Base-by-base conservation (phyloP, 768 basidiomycete species). In the Hydnomerulius pinastri region DNA sequence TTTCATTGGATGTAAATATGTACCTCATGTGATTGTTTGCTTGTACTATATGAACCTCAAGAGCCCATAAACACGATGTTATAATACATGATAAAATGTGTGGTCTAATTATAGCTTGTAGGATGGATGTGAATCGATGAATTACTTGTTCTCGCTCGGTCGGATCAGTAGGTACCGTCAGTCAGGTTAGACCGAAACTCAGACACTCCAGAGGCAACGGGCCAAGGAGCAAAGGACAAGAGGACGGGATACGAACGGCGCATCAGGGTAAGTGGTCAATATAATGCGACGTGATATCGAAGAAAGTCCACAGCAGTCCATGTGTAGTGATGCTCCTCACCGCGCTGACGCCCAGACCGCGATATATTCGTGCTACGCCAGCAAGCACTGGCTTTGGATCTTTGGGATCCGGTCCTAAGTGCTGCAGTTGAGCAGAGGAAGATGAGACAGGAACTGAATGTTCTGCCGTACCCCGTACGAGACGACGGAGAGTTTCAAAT, bases 271-370 rank as follows among this genome's bases (percentile, higher is more conserved):
- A 69, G 50, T 69, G 64, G 62, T 92, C 89, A 61, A 92, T 90
- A 66, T 86, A 88, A 58, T 80, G 72, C 33, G 85, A 79, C 25
- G 82, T 83, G 58, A 86, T 72, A 73, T 97, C 94, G 66, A 94
- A 93, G 53, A 97, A 77, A 7, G 94, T 96, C 94, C 94, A 97
- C 43, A 95, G 75, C 32, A 96, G 75, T 18, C 95, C 95, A 57
- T 97, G 95, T 6, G 93, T 96, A 27, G 93, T 90, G 61, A 96
- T 87, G 59, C 90, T 94, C 45, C 97, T 83, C 44, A 91, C 68
- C 33, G 95, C 95, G 54, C 92, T 96, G 56, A 99, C 90, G 48
- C 95, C 92, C 43, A 98, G 81, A 46, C 96, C 97, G 53, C 89
- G 86, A 68, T 99, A 99, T 56, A 98, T 83, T 30, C 93, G 78